phyloP scores from a whole-genome alignment of 108 stramenopile genomes.

The Discostella pseudostelligera region DNA sequence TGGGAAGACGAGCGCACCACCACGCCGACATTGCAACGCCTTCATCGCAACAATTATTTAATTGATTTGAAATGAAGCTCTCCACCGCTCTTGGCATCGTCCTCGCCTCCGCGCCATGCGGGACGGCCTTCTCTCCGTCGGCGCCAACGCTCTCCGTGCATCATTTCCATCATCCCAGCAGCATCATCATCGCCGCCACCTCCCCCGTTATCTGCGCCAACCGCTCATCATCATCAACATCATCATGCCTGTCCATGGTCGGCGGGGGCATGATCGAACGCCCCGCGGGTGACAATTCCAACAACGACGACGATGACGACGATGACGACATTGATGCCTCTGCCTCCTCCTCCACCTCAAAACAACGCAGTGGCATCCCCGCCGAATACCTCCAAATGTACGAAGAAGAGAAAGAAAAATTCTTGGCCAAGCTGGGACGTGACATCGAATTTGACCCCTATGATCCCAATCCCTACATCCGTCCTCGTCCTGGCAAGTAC shows the following conservation, averaged over 20 bases:
- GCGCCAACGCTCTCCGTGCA: neutral
- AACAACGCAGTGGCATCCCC: neutral
- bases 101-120: constrained; percentile 4
- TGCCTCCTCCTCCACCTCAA: constrained; percentile 4
- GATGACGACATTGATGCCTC: constrained; percentile 1
- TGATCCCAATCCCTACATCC: constrained; percentile 80
- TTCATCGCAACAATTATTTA: too few species aligned
- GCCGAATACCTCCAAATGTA: neutral
- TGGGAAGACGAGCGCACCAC: too few species aligned
- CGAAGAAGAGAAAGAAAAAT: constrained; percentile 1
- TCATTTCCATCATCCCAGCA: constrained; percentile 2
- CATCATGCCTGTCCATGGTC: constrained; percentile 26
- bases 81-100: constrained; percentile 20
- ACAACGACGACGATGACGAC: constrained; percentile 11
- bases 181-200: constrained; percentile 6
- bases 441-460: constrained; percentile 56
- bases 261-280: constrained; percentile 37
- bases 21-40: too few species aligned
- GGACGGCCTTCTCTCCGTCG: constrained; percentile 16
- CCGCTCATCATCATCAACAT: neutral
- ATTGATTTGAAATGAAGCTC: constrained; percentile 25
- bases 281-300: constrained; percentile 17
- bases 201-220: neutral
- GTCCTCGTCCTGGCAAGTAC: constrained; percentile 77
- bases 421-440: constrained; percentile 6